Percentiles rank a stretch among this genome's conserved stretches.
Conservation (phyloP, 805 yeast species). For the Starmerella scarabaei region DNA sequence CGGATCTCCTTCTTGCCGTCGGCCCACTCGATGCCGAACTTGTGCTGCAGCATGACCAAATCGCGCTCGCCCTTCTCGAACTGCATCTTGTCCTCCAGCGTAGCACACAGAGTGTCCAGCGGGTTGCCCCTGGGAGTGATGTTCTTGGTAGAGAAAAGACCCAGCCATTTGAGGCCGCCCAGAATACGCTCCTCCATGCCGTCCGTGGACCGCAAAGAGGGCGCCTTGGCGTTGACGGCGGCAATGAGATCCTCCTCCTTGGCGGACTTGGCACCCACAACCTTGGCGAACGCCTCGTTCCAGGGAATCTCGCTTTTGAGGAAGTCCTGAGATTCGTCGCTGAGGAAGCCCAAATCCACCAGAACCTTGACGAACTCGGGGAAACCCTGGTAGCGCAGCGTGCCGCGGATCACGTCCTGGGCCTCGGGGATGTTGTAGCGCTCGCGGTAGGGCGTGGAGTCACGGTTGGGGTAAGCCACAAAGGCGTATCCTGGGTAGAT, state of each 20-base stretch:
- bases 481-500: conserved; percentile 92
- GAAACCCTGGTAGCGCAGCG: conserved; percentile 96
- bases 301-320: conserved; percentile 51
- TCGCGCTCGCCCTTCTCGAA: conserved; percentile 93
- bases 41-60: conserved; percentile 89
- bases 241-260: conserved; percentile 61
- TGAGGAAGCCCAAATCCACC: conserved; percentile 85
- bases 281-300: conserved; percentile 73
- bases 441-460: conserved; percentile 86
- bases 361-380: conserved; percentile 93
- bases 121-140: conserved; percentile 89
- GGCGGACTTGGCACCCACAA: conserved; percentile 60
- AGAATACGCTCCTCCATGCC: conserved; percentile 79
- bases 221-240: conserved; percentile 61
- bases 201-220: conserved; percentile 47
- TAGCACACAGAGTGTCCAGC: conserved; percentile 91
- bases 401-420: conserved; percentile 91
- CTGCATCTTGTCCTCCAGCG: conserved; percentile 91
- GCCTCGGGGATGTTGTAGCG: conserved; percentile 94
- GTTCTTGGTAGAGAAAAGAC: conserved; percentile 62
- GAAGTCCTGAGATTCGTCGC: conserved; percentile 53
- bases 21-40: conserved; percentile 93
- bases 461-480: conserved; percentile 96
- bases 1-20: conserved; percentile 84
- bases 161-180: conserved; percentile 87